Conservation (phyloP, 441 rosid genomes). For the Eutrema salsugineum region DNA sequence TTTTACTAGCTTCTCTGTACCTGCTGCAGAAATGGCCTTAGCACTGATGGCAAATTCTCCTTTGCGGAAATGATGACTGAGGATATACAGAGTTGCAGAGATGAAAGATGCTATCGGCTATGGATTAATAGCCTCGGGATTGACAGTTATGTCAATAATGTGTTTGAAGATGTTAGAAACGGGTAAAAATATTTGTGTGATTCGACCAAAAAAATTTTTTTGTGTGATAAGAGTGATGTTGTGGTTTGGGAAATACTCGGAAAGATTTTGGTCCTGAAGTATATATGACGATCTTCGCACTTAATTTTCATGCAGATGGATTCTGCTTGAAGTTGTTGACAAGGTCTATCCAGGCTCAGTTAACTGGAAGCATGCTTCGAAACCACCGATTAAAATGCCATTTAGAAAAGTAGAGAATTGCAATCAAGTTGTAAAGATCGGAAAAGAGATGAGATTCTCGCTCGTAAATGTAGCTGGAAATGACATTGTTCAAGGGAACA, state of each 20-base stretch:
- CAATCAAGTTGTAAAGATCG: conserved; percentile 70
- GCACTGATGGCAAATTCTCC: conserved; percentile 49
- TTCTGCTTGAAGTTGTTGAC: conserved; percentile 68
- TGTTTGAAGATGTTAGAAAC: conserved; percentile 72
- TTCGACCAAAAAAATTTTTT: no score
- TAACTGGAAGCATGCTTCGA: conserved; percentile 70
- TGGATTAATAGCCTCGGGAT: conserved; percentile 80
- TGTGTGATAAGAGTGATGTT: not conserved
- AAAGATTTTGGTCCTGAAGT: not conserved
- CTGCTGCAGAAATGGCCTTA: conserved; percentile 66
- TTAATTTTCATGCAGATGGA: conserved; percentile 49
- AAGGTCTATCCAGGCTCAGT: conserved; percentile 65
- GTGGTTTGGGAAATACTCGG: not conserved
- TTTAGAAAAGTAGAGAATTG: conserved; percentile 77
- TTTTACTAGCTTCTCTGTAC: conserved; percentile 6
- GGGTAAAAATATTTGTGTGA: no score
- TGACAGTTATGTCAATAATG: conserved; percentile 51
- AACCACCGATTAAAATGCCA: conserved; percentile 79
- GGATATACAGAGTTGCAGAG: conserved; percentile 62
- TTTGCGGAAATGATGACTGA: conserved; percentile 83
- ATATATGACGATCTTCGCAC: not conserved
- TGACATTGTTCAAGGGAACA: conserved; percentile 73
- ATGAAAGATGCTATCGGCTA: conserved; percentile 68
- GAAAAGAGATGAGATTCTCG: conserved; percentile 60
- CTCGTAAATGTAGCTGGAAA: conserved; percentile 71